Base-by-base conservation (phyloP, 2,329 filamentous ascomycete species). In the Fusarium agapanthi region DNA sequence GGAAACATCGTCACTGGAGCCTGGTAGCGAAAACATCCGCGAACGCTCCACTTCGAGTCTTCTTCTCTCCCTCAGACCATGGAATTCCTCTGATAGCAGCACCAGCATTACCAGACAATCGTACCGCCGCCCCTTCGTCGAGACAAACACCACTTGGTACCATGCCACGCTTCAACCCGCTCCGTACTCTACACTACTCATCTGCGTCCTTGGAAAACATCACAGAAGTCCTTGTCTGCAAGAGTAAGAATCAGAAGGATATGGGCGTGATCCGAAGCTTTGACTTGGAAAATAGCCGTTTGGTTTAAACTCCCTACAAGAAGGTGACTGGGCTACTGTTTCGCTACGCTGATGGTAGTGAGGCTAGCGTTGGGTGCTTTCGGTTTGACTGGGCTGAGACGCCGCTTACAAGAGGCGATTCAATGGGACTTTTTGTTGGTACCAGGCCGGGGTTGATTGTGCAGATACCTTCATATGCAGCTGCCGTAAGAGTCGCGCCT, bases 311-410 rank as follows among this genome's bases (percentile, higher is more conserved):
- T 5, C 37, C 38, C 1, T 64, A 69, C 13, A 26, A 6, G 2
- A 69, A 69, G 24, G 30, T 70, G 1, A 12, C 38, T 3, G 67
- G 66, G 2, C 7, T 70, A 13, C 14, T 70, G 13, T n/a, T 70
- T 4, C 30, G 37, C 2, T 56, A 61, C 8, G 16, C 48, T 7
- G 26, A 56, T 28, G 66, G 66, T 16, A 48, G 20, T 14, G 37
- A 69, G 26, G 38, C 48, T 1, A 69, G 47, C 6, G 34, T 69
- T 34, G 67, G 67, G 6, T 69, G 47, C 44, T 65, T 69, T 30
- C 59, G 65, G 2, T 34, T 55, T 12, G 59, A 60, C 24, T 60
- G 47, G 16, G 22, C n/a, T 14, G 48, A 65, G 16, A 14, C 18
- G 10, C 22, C 53, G 11, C 15, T 65, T 13, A 3, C 3, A 30